Conservation (phyloP, 345 rosid genomes). For the Fremontodendron californicum region DNA sequence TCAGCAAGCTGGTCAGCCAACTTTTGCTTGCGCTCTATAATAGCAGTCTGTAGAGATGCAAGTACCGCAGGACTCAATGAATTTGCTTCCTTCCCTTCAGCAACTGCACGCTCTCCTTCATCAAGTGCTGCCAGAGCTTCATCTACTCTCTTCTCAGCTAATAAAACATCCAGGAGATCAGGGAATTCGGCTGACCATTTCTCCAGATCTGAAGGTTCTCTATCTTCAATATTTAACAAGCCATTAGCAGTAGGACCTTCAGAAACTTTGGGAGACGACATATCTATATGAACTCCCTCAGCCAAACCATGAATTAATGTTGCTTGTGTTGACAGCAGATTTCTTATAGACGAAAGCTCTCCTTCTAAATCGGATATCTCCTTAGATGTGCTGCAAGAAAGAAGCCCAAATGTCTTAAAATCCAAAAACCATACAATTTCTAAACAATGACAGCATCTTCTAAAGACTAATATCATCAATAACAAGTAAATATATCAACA, state of each 20-base stretch:
- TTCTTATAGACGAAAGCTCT: slow-evolving; percentile 90
- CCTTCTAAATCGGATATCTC: slow-evolving; percentile 99
- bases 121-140: slow-evolving; percentile 89
- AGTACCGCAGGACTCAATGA: slow-evolving; percentile 47
- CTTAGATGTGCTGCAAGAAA: slow-evolving; percentile 74
- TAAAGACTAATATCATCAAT: not conserved
- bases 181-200: slow-evolving; percentile 87
- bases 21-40: slow-evolving; percentile 71
- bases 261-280: slow-evolving; percentile 36
- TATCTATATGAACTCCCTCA: slow-evolving; percentile 77
- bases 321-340: slow-evolving; percentile 88
- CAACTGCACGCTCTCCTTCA: slow-evolving; percentile 66
- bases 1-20: slow-evolving; percentile 95
- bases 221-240: slow-evolving; percentile 39
- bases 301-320: slow-evolving; percentile 87
- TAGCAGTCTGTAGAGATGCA: slow-evolving; percentile 49
- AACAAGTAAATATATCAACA: not conserved
- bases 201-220: slow-evolving; percentile 71
- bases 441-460: not conserved
- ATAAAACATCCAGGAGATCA: slow-evolving; percentile 81
- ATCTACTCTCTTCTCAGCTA: slow-evolving; percentile 96
- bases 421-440: not conserved
- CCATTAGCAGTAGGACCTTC: slow-evolving; percentile 44
- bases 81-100: slow-evolving; percentile 60
- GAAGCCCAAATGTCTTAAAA: slow-evolving; percentile 9